Conservation (phyloP, 202 grass and related monocot species). For the Elaeis oleifera region DNA sequence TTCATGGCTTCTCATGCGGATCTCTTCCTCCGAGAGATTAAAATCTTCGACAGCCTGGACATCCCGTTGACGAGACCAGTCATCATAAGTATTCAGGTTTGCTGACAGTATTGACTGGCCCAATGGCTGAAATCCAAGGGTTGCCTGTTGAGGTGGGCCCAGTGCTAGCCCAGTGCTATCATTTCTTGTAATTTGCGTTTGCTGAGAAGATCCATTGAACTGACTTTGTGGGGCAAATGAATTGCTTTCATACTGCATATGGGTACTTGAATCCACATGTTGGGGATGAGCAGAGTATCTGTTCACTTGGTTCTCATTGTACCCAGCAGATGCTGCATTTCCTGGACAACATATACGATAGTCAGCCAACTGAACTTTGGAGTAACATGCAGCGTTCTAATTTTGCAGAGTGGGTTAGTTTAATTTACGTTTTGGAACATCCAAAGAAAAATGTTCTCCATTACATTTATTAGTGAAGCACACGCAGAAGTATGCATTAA, state of each 20-base stretch:
- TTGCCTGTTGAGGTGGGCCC: constrained; percentile 27
- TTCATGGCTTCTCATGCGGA: constrained; percentile 55
- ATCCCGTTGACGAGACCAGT: constrained; percentile 43
- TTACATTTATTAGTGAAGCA: too few relatives aligned
- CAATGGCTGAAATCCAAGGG: constrained; percentile 19
- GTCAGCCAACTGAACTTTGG: background rate
- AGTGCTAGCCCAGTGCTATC: constrained; percentile 39
- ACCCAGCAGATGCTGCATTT: constrained; percentile 18
- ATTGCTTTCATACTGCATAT: constrained; percentile 32
- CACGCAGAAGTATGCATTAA: too few relatives aligned
- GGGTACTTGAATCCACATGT: constrained; percentile 22
- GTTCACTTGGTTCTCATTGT: constrained; percentile 25
- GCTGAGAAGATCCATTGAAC: constrained; percentile 34
- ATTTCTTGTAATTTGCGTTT: constrained; percentile 21
- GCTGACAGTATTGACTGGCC: constrained; percentile 42
- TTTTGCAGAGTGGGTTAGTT: too few relatives aligned
- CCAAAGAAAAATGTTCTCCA: too few relatives aligned
- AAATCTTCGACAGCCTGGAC: constrained; percentile 39
- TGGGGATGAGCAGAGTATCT: constrained; percentile 29
- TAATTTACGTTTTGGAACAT: too few relatives aligned
- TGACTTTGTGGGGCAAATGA: constrained; percentile 39
- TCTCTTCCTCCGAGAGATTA: constrained; percentile 38
- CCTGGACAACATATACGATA: constrained; percentile 37
- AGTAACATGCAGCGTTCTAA: too few relatives aligned
- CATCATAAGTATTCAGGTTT: constrained; percentile 25